These are phyloP conservation scores for Neurospora sp. DNA, from an alignment of 495 filamentous ascomycete genomes.

Conservation along the genomic window DNA sequence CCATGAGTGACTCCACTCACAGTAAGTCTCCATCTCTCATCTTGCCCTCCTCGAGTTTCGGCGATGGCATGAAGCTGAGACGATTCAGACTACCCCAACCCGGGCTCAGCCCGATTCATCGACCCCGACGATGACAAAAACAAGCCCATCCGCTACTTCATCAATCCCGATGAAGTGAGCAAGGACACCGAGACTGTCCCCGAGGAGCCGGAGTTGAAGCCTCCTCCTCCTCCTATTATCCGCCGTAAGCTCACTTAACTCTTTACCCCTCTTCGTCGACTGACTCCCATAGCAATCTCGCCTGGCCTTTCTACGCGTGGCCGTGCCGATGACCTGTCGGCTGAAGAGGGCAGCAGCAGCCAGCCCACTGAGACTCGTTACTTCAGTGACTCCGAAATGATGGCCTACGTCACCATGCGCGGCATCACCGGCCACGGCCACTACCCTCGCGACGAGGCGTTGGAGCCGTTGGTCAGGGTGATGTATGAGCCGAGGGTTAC, in stretches of 20 bases:
- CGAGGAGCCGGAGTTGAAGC: background rate
- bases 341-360: background rate
- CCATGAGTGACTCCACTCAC: background rate
- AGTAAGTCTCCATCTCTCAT: background rate
- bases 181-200: background rate
- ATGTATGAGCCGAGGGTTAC: background rate
- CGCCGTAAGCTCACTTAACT: background rate
- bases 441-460: background rate
- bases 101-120: background rate
- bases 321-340: background rate
- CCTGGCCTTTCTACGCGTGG: background rate
- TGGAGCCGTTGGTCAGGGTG: background rate
- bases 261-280: background rate
- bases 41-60: background rate
- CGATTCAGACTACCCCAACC: background rate
- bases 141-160: background rate
- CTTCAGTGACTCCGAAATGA: background rate
- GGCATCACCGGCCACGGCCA: background rate
- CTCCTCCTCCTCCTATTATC: background rate
- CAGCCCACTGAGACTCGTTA: background rate
- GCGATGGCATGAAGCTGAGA: background rate
- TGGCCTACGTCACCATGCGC: background rate
- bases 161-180: background rate
- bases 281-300: background rate
- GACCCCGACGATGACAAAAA: background rate